Percentiles rank a stretch among this genome's conserved stretches.
Conservation (phyloP, 768 basidiomycete genomes). For the Vishniacozyma victoriae region DNA sequence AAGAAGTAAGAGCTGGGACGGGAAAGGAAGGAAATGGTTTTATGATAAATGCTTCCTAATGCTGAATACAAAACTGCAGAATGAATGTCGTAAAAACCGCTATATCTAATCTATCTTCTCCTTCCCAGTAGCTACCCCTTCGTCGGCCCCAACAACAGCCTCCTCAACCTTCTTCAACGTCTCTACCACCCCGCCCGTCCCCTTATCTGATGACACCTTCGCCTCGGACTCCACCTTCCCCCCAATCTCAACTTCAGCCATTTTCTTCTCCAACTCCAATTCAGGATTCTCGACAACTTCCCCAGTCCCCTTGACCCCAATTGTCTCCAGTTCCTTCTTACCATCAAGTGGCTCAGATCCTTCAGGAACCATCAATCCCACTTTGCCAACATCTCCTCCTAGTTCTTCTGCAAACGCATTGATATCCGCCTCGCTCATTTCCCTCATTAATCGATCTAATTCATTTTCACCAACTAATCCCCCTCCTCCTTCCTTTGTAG, state of each 20-base stretch:
- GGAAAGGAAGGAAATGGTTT: neutral
- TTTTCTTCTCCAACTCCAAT: neutral
- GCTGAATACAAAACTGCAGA: too few relatives aligned
- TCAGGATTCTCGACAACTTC: neutral
- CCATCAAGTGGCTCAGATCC: neutral
- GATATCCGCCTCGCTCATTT: conserved; percentile 33
- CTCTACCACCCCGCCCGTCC: neutral
- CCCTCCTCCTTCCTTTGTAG: conserved; percentile 5
- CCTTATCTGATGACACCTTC: conserved; percentile 3
- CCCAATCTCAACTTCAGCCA: neutral
- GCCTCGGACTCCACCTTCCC: neutral
- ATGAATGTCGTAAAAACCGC: too few relatives aligned
- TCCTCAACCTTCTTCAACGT: conserved; percentile 4
- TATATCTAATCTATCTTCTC: conserved; percentile 27
- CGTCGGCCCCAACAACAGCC: neutral
- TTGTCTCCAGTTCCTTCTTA: neutral
- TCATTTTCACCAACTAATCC: conserved; percentile 30
- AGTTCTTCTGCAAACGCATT: conserved; percentile 21
- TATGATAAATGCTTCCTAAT: too few relatives aligned
- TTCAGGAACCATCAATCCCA: neutral
- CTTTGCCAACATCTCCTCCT: neutral
- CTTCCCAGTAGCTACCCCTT: conserved; percentile 6
- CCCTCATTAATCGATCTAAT: conserved; percentile 34
- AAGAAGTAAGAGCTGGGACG: conserved; percentile 8
- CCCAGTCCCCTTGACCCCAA: neutral